A percentile compares a stretch with the other conserved stretches of the same genome.
Conservation (phyloP, 2,329 filamentous ascomycete genomes). For the Calonectria ilicicola region DNA sequence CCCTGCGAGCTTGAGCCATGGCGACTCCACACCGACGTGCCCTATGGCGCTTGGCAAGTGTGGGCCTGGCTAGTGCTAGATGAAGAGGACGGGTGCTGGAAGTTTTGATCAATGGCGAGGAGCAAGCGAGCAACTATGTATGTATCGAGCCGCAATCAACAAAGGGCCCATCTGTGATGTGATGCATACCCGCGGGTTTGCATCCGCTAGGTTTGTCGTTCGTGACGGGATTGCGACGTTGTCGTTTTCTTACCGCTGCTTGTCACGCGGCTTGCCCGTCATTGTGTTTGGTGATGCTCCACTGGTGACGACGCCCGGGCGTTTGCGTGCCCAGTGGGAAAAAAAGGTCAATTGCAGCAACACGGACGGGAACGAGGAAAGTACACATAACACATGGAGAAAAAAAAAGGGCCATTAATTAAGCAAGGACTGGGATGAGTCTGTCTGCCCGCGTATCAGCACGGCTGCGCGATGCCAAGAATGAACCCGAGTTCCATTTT, state of each 20-base stretch:
- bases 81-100: too few relatives aligned
- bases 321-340: not conserved
- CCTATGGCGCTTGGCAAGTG: not conserved
- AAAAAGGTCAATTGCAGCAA: not conserved
- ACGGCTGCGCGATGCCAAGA: not conserved
- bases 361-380: not conserved
- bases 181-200: not conserved
- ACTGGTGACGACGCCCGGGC: constrained; percentile 5
- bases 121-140: too few relatives aligned
- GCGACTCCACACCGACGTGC: constrained; percentile 1
- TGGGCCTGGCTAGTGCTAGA: too few relatives aligned
- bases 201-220: too few relatives aligned
- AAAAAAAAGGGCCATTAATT: not conserved
- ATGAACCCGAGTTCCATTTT: not conserved
- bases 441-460: not conserved
- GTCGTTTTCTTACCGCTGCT: not conserved
- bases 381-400: too few relatives aligned
- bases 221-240: not conserved
- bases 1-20: not conserved
- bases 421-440: not conserved
- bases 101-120: not conserved
- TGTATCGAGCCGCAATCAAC: too few relatives aligned
- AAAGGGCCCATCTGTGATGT: not conserved
- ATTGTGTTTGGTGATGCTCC: not conserved
- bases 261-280: not conserved